Percentiles rank a stretch among this genome's conserved stretches.
Conservation (phyloP, 1,139 yeast genomes). For the Arxiozyma heterogenica region DNA sequence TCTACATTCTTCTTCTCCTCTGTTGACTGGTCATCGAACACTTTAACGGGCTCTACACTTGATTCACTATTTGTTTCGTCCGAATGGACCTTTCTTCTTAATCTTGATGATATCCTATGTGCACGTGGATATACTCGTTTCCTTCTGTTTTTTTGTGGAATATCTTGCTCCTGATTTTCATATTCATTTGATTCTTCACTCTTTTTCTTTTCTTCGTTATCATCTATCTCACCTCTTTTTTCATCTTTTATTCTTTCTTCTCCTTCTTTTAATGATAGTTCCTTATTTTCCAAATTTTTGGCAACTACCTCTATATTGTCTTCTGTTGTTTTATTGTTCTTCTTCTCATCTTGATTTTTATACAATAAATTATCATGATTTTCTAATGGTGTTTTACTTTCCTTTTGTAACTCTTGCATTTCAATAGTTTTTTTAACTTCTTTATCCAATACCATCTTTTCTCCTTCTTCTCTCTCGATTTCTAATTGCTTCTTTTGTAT, state of each 20-base stretch:
- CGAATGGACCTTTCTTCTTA: constrained; percentile 6
- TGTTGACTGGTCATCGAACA: constrained; percentile 2
- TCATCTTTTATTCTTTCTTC: neutral
- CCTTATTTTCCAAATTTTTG: neutral
- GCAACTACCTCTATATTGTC: neutral
- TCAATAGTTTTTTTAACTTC: neutral
- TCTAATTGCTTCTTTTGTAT: neutral
- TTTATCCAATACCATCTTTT: neutral
- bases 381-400: neutral
- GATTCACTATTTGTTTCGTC: constrained; percentile 2
- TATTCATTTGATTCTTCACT: neutral
- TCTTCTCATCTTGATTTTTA: neutral
- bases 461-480: neutral
- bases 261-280: neutral
- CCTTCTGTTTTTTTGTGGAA: constrained; percentile 3
- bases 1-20: constrained; percentile 9
- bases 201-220: neutral
- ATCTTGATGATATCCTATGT: constrained; percentile 3
- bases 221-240: neutral
- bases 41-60: constrained; percentile 1
- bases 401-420: neutral
- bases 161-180: neutral
- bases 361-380: neutral
- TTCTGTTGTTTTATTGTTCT: neutral
- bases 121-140: constrained; percentile 4